A percentile compares a stretch with the other conserved stretches of the same genome.
Evolutionary conservation across 495 filamentous ascomycete species (phyloP).

Genomic region (Glonium stellatum): DNA sequence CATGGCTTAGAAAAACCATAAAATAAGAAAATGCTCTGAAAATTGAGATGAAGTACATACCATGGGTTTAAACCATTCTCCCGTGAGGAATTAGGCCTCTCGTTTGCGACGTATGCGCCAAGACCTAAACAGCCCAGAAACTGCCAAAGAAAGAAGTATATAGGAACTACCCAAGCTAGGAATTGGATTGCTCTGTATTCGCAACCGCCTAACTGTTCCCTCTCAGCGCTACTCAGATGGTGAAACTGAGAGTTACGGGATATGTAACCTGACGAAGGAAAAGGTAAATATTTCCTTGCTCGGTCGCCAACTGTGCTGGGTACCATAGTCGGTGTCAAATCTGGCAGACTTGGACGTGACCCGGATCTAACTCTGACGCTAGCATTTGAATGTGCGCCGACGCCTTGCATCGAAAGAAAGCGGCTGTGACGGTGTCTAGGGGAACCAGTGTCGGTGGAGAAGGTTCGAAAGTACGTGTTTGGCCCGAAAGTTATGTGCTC

Average conservation of each 20-base stretch:
- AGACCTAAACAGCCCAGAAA: conserved; percentile 63
- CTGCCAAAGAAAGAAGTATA: conserved; percentile 70
- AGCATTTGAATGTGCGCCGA: conserved; percentile 45
- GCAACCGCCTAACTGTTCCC: conserved; percentile 66
- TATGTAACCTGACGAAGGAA: conserved; percentile 43
- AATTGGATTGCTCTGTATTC: conserved; percentile 75
- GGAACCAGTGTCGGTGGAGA: conserved; percentile 3
- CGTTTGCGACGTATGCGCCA: conserved; percentile 61
- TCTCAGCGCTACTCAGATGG: conserved; percentile 57
- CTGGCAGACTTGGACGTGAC: background rate
- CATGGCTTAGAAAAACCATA: background rate
- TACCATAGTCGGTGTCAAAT: background rate
- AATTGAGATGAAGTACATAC: conserved; percentile 8
- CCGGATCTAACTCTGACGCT: conserved; percentile 5
- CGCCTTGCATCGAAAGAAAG: conserved; percentile 47
- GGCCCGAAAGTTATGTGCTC: conserved; percentile 22
- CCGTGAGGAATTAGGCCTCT: conserved; percentile 50
- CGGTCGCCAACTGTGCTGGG: background rate
- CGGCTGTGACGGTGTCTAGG: conserved; percentile 31
- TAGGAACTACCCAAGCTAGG: conserved; percentile 60
- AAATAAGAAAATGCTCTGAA: background rate
- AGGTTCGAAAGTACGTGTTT: conserved; percentile 11
- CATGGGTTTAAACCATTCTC: conserved; percentile 65
- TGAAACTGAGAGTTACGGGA: conserved; percentile 71
- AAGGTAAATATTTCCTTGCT: conserved; percentile 20